Percentiles rank a stretch among this genome's conserved stretches.
Conservation (phyloP, 2,329 filamentous ascomycete species). For the Trichoderma koningii region DNA sequence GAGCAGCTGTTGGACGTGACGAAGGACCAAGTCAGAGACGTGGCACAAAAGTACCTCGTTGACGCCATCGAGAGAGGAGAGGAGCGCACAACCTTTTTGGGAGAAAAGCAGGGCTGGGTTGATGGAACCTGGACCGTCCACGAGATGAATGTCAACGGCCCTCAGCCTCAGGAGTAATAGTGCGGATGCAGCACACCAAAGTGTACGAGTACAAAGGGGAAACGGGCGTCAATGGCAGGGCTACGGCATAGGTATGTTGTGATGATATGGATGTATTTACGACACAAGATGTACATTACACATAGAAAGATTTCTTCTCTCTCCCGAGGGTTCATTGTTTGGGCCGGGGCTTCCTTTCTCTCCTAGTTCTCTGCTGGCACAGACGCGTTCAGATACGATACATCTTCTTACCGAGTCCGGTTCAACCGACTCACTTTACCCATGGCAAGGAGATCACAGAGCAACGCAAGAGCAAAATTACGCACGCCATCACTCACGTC, state of each 20-base stretch:
- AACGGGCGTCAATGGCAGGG: constrained; percentile 6
- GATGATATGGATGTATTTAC: constrained; percentile 31
- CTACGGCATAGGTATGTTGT: constrained; percentile 24
- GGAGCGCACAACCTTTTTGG: constrained; percentile 72
- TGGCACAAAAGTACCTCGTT: constrained; percentile 80
- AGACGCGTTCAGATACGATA: constrained; percentile 66
- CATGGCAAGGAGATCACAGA: constrained; percentile 62
- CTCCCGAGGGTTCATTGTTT: constrained; percentile 1
- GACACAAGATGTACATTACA: constrained; percentile 31
- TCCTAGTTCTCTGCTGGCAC: neutral
- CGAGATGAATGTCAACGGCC: constrained; percentile 68
- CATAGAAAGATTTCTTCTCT: constrained; percentile 35
- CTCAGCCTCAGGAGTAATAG: constrained; percentile 38
- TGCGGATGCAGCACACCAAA: neutral
- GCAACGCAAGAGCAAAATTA: constrained; percentile 59
- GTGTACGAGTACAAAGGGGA: constrained; percentile 1
- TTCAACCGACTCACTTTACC: constrained; percentile 28
- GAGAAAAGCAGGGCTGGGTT: constrained; percentile 79
- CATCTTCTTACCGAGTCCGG: constrained; percentile 54
- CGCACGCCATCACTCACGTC: neutral
- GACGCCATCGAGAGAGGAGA: constrained; percentile 61
- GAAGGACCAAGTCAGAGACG: constrained; percentile 74
- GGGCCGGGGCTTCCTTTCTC: neutral
- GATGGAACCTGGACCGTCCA: constrained; percentile 72
- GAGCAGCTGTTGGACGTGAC: constrained; percentile 86